Evolutionary conservation across 345 rosid genomes (phyloP), one percentile per base, ranked within the genome.

Genomic region (Gossypioides kirkii): DNA sequence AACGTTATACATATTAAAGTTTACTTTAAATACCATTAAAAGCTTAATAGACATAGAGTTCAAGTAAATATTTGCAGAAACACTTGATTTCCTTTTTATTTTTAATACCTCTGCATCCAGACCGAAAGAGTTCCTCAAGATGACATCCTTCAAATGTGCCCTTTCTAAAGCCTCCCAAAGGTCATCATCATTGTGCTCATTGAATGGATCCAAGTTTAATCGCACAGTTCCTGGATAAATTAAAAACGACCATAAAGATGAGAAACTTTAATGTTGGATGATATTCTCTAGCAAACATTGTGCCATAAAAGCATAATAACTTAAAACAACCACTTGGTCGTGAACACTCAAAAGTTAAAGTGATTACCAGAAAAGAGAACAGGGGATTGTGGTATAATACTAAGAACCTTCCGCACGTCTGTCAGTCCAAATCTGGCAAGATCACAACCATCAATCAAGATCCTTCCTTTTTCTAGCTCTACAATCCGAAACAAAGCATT

Each of bases 121-220:
- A 70, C 96, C 97, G 28, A 80, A 73, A 55, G 93, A 71, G 82
- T 78, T 89, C 82, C 87, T 87, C 78, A 82, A 76, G 80, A 92
- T 84, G 70, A 86, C 92, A 82, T 92, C 97, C 81, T 89, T 95
- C 74, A 92, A 77, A 72, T 90, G 90, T n/a, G 98, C 95, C 78
- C 96, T 90, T 81, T 90, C 90, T 46, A 90, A 79, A 79, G 98
- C 90, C 83, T 95, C 97, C 99, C 97, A 89, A 41, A 95, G 90
- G 73, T 85, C 97, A 84, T 93, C 79, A 81, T 95, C 99, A 70
- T 73, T 89, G 74, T 89, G 94, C 77, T 95, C 98, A 75, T 75
- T 76, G 73, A 95, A 95, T 14, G 98, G 99, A 69, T 95, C 98
- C 54, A 92, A 89, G 74, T 92, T 95, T 76, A 92, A 89, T 77